These are phyloP conservation scores for Neurospora sp. DNA, from an alignment of 2,329 filamentous ascomycete genomes.

Conservation along the genomic window DNA sequence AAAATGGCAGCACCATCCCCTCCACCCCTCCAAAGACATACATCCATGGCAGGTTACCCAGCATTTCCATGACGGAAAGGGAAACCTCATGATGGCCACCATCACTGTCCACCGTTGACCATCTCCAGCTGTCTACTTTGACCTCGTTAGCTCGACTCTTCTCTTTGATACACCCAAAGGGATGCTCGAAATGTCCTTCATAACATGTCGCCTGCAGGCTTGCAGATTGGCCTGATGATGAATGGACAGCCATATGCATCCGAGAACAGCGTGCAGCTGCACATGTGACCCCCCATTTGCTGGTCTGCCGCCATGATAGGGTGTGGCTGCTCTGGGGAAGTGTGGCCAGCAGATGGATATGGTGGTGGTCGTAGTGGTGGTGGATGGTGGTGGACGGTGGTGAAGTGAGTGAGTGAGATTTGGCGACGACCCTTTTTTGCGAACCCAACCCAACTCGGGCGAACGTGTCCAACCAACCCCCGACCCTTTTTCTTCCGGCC, in stretches of 20 bases:
- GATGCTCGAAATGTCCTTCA: conserved; percentile 12
- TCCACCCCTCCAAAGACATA: background rate
- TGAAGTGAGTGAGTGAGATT: background rate
- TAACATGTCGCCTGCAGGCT: conserved; percentile 13
- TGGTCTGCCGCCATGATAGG: conserved; percentile 15
- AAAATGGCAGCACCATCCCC: background rate
- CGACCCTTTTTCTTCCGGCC: background rate
- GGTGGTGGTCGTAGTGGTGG: background rate
- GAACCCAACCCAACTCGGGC: background rate
- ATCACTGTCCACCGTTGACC: background rate
- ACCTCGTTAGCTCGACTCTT: conserved; percentile 1
- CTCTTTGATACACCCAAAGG: conserved; percentile 1
- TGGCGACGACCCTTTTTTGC: background rate
- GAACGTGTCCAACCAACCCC: background rate
- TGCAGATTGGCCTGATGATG: conserved; percentile 11
- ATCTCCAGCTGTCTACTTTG: background rate
- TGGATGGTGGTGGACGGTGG: background rate
- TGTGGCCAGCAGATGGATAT: background rate
- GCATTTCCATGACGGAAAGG: background rate
- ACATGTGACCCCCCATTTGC: conserved; percentile 19
- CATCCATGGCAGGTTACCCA: background rate
- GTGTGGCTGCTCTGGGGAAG: conserved; percentile 14
- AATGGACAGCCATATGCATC: conserved; percentile 17
- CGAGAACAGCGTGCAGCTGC: conserved; percentile 17
- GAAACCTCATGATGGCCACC: background rate